These are phyloP conservation scores for Kockiozyma suomiensis DNA, from an alignment of 805 yeast genomes.

Conservation along the genomic window DNA sequence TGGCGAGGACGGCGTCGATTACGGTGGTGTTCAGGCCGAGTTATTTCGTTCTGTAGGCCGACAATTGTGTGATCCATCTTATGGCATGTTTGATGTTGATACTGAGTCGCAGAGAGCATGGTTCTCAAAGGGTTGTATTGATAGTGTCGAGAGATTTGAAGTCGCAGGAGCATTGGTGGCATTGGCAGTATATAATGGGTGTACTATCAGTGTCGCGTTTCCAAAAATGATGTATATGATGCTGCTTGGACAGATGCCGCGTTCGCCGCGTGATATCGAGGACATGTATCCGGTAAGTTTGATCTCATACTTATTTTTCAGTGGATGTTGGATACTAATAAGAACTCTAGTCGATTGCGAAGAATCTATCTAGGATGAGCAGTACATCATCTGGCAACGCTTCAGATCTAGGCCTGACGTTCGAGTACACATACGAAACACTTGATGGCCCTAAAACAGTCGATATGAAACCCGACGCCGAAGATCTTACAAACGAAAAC, in stretches of 20 bases:
- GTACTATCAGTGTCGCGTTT: constrained; percentile 37
- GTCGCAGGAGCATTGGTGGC: constrained; percentile 38
- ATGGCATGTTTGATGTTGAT: constrained; percentile 32
- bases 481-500: constrained; percentile 29
- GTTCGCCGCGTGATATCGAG: constrained; percentile 23
- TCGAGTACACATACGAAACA: constrained; percentile 32
- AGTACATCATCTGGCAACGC: not conserved
- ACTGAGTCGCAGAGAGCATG: constrained; percentile 33
- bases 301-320: not conserved
- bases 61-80: constrained; percentile 27
- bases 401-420: constrained; percentile 29
- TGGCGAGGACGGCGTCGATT: constrained; percentile 41
- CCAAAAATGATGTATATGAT: constrained; percentile 36
- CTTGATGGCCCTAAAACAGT: constrained; percentile 8
- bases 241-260: constrained; percentile 7
- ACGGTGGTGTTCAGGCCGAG: constrained; percentile 42
- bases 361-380: not conserved
- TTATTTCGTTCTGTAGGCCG: constrained; percentile 37
- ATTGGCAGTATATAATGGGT: constrained; percentile 40
- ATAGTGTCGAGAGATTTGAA: constrained; percentile 33
- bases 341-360: constrained; percentile 17
- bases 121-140: constrained; percentile 36
- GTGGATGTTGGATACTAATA: constrained; percentile 9
- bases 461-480: constrained; percentile 6
- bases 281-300: constrained; percentile 35